Conservation (phyloP, 2,329 filamentous ascomycete species). For the Hymenoscyphus occultus region DNA sequence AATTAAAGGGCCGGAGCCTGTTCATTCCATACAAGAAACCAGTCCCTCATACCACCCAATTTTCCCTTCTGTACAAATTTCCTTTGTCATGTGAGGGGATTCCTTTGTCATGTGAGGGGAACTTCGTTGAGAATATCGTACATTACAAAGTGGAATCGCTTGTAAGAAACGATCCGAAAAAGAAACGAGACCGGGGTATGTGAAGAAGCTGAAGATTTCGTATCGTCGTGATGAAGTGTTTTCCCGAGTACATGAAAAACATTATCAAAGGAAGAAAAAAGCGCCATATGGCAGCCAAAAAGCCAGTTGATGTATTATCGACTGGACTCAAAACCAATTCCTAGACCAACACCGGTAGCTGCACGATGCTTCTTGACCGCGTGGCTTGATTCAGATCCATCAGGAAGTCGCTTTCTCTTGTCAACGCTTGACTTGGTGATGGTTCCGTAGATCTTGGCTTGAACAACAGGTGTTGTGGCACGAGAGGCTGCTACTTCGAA, state of each 20-base stretch:
- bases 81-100: not conserved
- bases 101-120: not conserved
- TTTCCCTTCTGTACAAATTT: not conserved
- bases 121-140: not conserved
- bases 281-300: not conserved
- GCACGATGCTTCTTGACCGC: constrained; percentile 49
- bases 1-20: not conserved
- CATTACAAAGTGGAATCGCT: not conserved
- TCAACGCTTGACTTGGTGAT: constrained; percentile 54
- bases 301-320: constrained; percentile 1
- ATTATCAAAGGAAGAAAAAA: not conserved
- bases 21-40: not conserved
- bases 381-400: constrained; percentile 20
- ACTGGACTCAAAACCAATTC: constrained; percentile 44
- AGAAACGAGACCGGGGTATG: not conserved
- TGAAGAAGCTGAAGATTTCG: not conserved
- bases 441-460: constrained; percentile 59
- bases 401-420: constrained; percentile 31
- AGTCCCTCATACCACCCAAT: not conserved
- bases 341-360: constrained; percentile 50
- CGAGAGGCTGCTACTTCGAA: constrained; percentile 36
- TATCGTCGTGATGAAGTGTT: not conserved
- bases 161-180: not conserved
- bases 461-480: constrained; percentile 37
- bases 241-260: not conserved